These are phyloP conservation scores for Nannochloris sp. DNA, from an alignment of 139 green algal species.

Conservation along the genomic window DNA sequence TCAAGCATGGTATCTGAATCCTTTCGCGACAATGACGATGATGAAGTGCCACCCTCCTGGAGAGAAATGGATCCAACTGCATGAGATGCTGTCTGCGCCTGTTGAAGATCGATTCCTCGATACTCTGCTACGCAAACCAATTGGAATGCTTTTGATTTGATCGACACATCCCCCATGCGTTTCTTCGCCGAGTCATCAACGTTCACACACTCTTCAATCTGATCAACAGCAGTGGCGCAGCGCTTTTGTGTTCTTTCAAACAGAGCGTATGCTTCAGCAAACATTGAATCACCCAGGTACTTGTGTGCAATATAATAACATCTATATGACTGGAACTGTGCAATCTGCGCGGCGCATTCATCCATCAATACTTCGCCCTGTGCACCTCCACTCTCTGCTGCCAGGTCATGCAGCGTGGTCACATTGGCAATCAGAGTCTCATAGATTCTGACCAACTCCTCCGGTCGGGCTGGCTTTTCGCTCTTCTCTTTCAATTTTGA, in stretches of 20 bases:
- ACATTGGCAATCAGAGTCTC: slow-evolving; percentile 34
- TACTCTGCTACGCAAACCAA: slow-evolving; percentile 23
- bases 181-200: slow-evolving; percentile 7
- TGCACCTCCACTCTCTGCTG: slow-evolving; percentile 38
- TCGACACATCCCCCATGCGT: slow-evolving; percentile 13
- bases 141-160: slow-evolving; percentile 20
- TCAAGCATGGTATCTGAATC: slow-evolving; percentile 40
- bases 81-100: slow-evolving; percentile 9
- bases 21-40: background rate
- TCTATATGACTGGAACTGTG: slow-evolving; percentile 32
- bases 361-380: slow-evolving; percentile 50
- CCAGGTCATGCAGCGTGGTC: slow-evolving; percentile 53
- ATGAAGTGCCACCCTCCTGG: slow-evolving; percentile 6
- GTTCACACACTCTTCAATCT: slow-evolving; percentile 25
- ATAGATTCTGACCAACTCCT: slow-evolving; percentile 55
- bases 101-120: slow-evolving; percentile 14
- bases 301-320: slow-evolving; percentile 48
- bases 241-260: slow-evolving; percentile 43
- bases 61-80: slow-evolving; percentile 33
- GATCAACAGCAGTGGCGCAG: slow-evolving; percentile 14
- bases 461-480: slow-evolving; percentile 39
- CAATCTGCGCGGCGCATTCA: slow-evolving; percentile 32
- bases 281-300: slow-evolving; percentile 32
- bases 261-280: slow-evolving; percentile 50
- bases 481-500: slow-evolving; percentile 16